These are phyloP conservation scores for Pyrenopolyporus hunteri DNA, from an alignment of 495 filamentous ascomycete species.

Conservation along the genomic window DNA sequence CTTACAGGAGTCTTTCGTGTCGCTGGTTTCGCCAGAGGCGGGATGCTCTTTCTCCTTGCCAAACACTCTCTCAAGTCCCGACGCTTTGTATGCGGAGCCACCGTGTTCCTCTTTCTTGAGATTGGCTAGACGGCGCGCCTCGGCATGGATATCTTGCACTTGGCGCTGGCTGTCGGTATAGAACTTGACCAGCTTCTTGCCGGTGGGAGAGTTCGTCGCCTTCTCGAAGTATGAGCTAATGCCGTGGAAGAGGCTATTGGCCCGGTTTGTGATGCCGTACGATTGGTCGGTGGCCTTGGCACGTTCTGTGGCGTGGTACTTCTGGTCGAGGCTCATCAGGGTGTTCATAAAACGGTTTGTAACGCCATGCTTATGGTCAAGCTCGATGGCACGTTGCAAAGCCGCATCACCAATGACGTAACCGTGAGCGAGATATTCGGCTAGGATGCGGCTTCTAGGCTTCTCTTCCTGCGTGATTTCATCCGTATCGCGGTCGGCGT, in stretches of 20 bases:
- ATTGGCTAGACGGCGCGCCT: conserved; percentile 85
- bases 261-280: conserved; percentile 74
- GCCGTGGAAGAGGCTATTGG: conserved; percentile 66
- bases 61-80: conserved; percentile 53
- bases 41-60: conserved; percentile 52
- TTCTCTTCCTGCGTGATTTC: conserved; percentile 93
- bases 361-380: conserved; percentile 91
- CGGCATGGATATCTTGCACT: conserved; percentile 88
- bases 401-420: conserved; percentile 87
- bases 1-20: conserved; percentile 35
- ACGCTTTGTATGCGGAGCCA: conserved; percentile 54
- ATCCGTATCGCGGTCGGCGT: conserved; percentile 62
- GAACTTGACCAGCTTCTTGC: conserved; percentile 83
- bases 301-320: conserved; percentile 79
- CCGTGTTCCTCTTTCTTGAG: conserved; percentile 75
- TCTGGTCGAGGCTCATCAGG: conserved; percentile 76
- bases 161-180: conserved; percentile 82
- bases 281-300: conserved; percentile 75
- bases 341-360: conserved; percentile 75
- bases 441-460: conserved; percentile 87
- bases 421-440: conserved; percentile 94
- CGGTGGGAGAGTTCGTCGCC: conserved; percentile 81
- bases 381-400: conserved; percentile 80
- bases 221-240: conserved; percentile 89
- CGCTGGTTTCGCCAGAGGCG: conserved; percentile 31